Evolutionary conservation across 345 rosid genomes (phyloP), one percentile per base, ranked within the genome.

Genomic region (Eucalyptus coolabah): DNA sequence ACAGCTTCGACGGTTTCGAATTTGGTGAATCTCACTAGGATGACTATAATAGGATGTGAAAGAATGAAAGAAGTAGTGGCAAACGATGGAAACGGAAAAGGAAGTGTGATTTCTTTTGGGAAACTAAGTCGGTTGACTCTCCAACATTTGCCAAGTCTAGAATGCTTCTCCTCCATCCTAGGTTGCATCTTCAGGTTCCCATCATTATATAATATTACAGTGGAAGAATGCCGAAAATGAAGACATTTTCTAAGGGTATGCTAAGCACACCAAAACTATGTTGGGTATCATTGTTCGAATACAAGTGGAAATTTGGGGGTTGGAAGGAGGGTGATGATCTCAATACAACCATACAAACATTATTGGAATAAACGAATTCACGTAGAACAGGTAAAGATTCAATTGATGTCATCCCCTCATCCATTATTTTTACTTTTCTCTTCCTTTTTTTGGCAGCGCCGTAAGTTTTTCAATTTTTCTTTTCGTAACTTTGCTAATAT

Each of bases 181-280:
- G 12, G n/a, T 26, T 59, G 65, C 65, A 59, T 0, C n/a, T 59
- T 59, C 7, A 59, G 0, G 4, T 60, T 60, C 3, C 69, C 32
- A 60, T 28, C 9, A 0, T 28, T 60, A 0, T 1, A 0, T 1
- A 0, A 0, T 0, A 60, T 60, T 60, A 4, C 0, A 28, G 32
- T 60, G 9, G 5, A 60, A 60, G 32, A 13, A 1, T 60, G 69
- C 1, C 69, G 4, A 28, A 28, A 60, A 60, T 60, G 32, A 60
- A 60, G 32, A 28, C 15, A 0, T 28, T 60, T 60, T 12, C 69
- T 13, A 28, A 12, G 32, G 32, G 8, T 60, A 60, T 0, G 9
- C 69, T 28, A 60, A 28, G 67, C 32, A 59, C 50, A 12, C 50
- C 50, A 47, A 47, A 47, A 12, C 50, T 47, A 47, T 1, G 2